Base-by-base conservation (phyloP, 441 rosid genomes). In the Dalechampia spathulata region DNA sequence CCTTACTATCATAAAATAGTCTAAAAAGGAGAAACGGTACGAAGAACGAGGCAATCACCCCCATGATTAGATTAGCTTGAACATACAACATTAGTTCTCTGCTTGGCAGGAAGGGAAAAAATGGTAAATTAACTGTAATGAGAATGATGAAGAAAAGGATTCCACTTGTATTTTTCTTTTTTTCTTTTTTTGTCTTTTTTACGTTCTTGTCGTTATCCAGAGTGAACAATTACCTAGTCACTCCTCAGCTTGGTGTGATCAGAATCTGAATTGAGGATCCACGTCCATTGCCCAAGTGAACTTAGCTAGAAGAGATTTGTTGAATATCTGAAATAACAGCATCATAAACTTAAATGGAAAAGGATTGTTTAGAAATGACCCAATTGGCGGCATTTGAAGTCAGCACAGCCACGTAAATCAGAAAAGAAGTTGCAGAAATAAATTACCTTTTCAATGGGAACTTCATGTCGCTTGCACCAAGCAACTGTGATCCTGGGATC, bases 201-300 rank as follows among this genome's bases (percentile, higher is more conserved):
- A 42, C 30, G 2, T n/a, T 25, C 26, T 27, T 19, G 64, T 30
- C 8, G 4, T 30, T 30, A n/a, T n/a, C n/a, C 9, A 7, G 51
- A 3, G 61, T 32, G 30, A 8, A 55, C 7, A 23, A n/a, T 55
- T 43, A 43, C 49, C 21, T 30, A 0, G 23, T 16, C 6, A 60
- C 19, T 53, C 37, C 22, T 28, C 12, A 30, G 38, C 48, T 53
- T 64, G 47, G 63, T 52, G 48, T 13, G 39, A 62, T 81, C 84
- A 90, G 87, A 94, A 94, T 86, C 95, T 83, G 86, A 90, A 94
- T 55, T 79, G 84, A 12, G 99, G 98, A 47, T 90, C 96, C 28
- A 85, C 98, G 30, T 94, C 99, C 99, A 94, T 83, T 48, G 99
- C 94, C 99, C 99, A 94, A 23, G 96, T 71, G 68, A 94, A 94